Evolutionary conservation across 192 early-diverging fungal genomes (phyloP).

Genomic region (Coemansia sp.): DNA sequence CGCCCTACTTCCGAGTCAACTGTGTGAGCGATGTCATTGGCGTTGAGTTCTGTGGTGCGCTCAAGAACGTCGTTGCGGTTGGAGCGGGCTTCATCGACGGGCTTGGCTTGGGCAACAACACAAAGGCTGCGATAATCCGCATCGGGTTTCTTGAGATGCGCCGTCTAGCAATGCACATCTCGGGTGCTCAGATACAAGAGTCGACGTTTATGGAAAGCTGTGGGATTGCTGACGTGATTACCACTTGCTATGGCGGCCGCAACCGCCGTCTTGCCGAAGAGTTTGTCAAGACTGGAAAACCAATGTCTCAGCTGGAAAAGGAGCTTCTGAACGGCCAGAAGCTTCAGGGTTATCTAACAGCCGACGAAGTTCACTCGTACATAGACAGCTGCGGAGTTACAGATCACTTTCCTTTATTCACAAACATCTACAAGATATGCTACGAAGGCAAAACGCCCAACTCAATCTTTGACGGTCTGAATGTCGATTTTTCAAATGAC

Average conservation of each 20-base stretch:
- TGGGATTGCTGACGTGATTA: slow-evolving; percentile 95
- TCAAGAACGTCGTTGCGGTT: slow-evolving; percentile 98
- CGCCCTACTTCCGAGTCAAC: slow-evolving; percentile 85
- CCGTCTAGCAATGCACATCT: slow-evolving; percentile 84
- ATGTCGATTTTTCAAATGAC: slow-evolving; percentile 53
- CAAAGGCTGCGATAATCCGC: slow-evolving; percentile 97
- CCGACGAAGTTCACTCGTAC: slow-evolving; percentile 82
- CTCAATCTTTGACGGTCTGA: slow-evolving; percentile 60
- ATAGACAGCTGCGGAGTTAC: slow-evolving; percentile 63
- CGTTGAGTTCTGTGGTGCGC: slow-evolving; percentile 95
- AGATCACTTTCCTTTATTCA: slow-evolving; percentile 89
- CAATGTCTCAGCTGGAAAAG: slow-evolving; percentile 87
- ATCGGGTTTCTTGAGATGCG: slow-evolving; percentile 95
- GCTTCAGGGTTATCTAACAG: slow-evolving; percentile 92
- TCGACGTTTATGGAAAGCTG: slow-evolving; percentile 98
- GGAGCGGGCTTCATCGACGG: slow-evolving; percentile 96
- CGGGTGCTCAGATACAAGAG: slow-evolving; percentile 75
- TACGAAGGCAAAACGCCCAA: slow-evolving; percentile 75
- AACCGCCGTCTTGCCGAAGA: slow-evolving; percentile 93
- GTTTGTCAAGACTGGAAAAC: slow-evolving; percentile 87
- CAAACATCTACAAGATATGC: slow-evolving; percentile 88
- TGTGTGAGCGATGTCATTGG: slow-evolving; percentile 85
- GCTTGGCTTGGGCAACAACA: slow-evolving; percentile 89
- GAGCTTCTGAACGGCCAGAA: slow-evolving; percentile 97
- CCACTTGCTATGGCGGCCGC: slow-evolving; percentile 95